A percentile compares a stretch with the other conserved stretches of the same genome.
phyloP scores from a whole-genome alignment of 116 monocot species.

The Papilionanthe hybrid region DNA sequence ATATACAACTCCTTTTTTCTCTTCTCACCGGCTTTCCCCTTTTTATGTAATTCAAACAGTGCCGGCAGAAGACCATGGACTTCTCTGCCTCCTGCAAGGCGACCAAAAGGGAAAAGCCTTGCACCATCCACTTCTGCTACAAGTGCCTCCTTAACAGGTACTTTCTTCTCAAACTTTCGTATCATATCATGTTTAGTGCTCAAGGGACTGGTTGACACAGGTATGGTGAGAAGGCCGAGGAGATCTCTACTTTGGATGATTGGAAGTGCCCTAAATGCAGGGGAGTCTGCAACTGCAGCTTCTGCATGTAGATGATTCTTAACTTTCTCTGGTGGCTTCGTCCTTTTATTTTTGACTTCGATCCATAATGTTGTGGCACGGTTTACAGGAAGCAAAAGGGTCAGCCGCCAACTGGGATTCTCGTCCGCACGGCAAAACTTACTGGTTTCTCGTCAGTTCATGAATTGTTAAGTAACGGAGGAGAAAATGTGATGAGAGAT shows the following conservation, averaged over 20 bases:
- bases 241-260: slow-evolving; percentile 25
- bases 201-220: slow-evolving; percentile 18
- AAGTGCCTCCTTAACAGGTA: slow-evolving; percentile 86
- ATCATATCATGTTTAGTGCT: neutral
- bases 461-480: slow-evolving; percentile 42
- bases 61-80: slow-evolving; percentile 80
- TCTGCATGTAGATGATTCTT: slow-evolving; percentile 56
- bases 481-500: slow-evolving; percentile 6
- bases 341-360: neutral
- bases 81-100: slow-evolving; percentile 54
- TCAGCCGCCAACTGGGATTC: slow-evolving; percentile 61
- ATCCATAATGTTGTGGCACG: neutral
- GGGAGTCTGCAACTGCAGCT: slow-evolving; percentile 81
- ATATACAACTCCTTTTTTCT: neutral
- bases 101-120: slow-evolving; percentile 33
- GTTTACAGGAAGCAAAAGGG: slow-evolving; percentile 65
- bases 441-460: slow-evolving; percentile 67
- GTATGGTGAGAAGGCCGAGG: slow-evolving; percentile 74
- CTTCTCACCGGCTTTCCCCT: neutral
- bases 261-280: slow-evolving; percentile 90
- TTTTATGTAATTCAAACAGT: slow-evolving; percentile 26
- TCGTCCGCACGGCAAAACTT: slow-evolving; percentile 61
- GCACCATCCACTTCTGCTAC: slow-evolving; percentile 63
- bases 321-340: neutral
- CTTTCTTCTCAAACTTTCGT: neutral